Evolutionary conservation across 805 yeast genomes (phyloP).

Genomic region (Jamesozyma jinghongensis): DNA sequence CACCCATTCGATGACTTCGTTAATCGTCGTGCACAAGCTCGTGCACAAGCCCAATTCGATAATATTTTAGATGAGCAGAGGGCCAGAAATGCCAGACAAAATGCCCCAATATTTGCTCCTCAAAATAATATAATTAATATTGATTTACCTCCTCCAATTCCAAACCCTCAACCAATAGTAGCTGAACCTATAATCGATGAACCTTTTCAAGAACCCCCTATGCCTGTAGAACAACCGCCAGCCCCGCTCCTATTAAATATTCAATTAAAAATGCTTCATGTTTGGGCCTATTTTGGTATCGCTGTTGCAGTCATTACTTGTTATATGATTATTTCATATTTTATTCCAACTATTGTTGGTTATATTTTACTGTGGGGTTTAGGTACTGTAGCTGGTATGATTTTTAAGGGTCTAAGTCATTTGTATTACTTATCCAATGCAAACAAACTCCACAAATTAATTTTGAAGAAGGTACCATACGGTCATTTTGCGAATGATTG

Average conservation of each 20-base stretch:
- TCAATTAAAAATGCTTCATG: slow-evolving; percentile 15
- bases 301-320: slow-evolving; percentile 26
- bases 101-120: background rate
- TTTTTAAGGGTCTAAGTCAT: slow-evolving; percentile 9
- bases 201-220: background rate
- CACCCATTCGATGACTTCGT: slow-evolving; percentile 14
- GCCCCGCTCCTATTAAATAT: slow-evolving; percentile 23
- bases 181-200: background rate
- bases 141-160: background rate
- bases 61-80: slow-evolving; percentile 12
- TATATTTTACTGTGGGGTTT: slow-evolving; percentile 15
- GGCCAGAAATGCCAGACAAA: slow-evolving; percentile 4
- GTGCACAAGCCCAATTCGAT: slow-evolving; percentile 22
- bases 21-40: slow-evolving; percentile 18
- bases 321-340: slow-evolving; percentile 36
- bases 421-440: slow-evolving; percentile 5
- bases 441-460: slow-evolving; percentile 1
- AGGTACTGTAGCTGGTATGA: slow-evolving; percentile 10
- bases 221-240: slow-evolving; percentile 3
- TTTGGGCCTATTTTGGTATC: slow-evolving; percentile 21
- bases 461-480: slow-evolving; percentile 6
- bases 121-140: background rate
- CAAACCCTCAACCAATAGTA: too few species aligned
- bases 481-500: slow-evolving; percentile 7
- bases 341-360: slow-evolving; percentile 43